Conservation (phyloP, 352 stramenopile genomes). For the Globisporangium radiosum region DNA sequence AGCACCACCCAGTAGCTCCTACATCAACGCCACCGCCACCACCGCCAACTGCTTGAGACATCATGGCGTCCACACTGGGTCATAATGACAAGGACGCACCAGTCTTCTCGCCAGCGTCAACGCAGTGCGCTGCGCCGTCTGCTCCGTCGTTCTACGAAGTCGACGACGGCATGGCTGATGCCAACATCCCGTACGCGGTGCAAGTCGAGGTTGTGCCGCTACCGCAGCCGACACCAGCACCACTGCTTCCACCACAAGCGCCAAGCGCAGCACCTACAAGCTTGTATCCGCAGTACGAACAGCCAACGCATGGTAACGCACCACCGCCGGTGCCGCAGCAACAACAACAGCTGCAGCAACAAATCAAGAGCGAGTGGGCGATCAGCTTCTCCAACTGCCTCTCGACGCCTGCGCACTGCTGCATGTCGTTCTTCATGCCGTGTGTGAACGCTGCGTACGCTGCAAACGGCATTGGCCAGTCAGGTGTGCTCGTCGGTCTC, state of each 20-base stretch:
- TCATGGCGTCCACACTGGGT: too few species aligned
- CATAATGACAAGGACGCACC: too few species aligned
- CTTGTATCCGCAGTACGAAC: neutral
- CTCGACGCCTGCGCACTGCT: slow-evolving; percentile 15
- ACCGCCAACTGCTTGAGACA: too few species aligned
- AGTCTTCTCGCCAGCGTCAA: too few species aligned
- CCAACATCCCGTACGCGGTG: slow-evolving; percentile 5
- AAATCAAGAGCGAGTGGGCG: slow-evolving; percentile 8
- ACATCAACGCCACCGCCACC: too few species aligned
- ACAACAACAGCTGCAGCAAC: neutral
- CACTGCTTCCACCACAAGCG: too few species aligned
- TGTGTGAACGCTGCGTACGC: slow-evolving; percentile 15
- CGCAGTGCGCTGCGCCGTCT: too few species aligned
- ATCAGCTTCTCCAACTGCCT: slow-evolving; percentile 20
- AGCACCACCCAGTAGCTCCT: too few species aligned
- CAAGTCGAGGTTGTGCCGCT: neutral
- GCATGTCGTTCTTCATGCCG: slow-evolving; percentile 14
- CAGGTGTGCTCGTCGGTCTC: slow-evolving; percentile 5
- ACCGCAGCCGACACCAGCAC: too few species aligned
- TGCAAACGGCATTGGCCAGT: slow-evolving; percentile 5
- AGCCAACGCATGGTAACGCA: neutral
- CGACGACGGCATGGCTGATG: neutral
- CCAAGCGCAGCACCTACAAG: too few species aligned
- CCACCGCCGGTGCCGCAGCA: neutral
- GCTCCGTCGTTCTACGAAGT: neutral